Conservation (phyloP, 257 asterid genomes). For the Ilex asprella region DNA sequence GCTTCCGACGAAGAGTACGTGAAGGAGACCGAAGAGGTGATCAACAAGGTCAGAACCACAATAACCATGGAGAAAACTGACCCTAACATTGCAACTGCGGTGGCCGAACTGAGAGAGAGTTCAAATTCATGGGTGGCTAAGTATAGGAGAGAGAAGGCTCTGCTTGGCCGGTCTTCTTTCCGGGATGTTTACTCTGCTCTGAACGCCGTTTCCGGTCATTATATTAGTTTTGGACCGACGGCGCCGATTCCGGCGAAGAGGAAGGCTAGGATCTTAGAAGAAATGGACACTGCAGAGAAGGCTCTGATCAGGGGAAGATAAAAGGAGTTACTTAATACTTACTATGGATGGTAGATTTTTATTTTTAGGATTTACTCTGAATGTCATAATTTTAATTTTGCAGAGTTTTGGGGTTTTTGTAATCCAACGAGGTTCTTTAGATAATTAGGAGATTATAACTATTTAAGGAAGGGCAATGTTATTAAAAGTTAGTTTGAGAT, state of each 20-base stretch:
- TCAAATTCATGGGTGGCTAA: constrained; percentile 1
- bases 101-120: background rate
- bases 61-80: background rate
- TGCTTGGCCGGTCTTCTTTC: background rate
- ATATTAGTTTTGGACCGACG: background rate
- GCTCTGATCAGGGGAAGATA: background rate
- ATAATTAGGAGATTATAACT: too few species aligned
- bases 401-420: too few species aligned
- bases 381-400: too few species aligned
- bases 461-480: too few species aligned
- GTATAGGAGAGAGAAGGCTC: background rate
- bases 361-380: too few species aligned
- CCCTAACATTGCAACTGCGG: background rate
- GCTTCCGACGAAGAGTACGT: background rate
- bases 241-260: background rate
- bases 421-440: too few species aligned
- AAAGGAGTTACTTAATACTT: too few species aligned
- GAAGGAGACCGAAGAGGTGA: background rate
- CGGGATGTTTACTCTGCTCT: background rate
- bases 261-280: background rate
- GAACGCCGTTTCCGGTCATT: background rate
- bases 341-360: too few species aligned
- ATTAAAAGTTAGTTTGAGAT: too few species aligned
- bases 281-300: background rate
- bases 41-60: background rate